Evolutionary conservation across 768 basidiomycete genomes (phyloP), one percentile per base, ranked within the genome.

Genomic region (Xerocomellus dryophilus): DNA sequence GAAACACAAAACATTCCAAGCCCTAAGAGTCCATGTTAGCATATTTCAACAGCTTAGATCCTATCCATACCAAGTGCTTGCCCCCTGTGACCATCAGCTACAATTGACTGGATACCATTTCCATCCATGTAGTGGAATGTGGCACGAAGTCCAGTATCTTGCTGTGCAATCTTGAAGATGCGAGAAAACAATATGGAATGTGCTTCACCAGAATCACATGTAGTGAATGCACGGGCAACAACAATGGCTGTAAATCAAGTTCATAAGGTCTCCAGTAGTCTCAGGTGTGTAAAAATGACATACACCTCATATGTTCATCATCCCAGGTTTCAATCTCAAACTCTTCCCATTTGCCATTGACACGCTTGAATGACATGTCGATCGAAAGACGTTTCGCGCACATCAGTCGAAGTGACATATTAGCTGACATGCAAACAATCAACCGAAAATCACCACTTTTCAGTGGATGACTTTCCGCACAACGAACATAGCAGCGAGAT

Each of bases 291-390:
- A 23, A 23, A 23, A 29, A 38, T 10, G 39, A 47, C 49, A 17
- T 17, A 56, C 54, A 51, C 5, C 4, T 4, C 40, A 42, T 42
- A 20, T 47, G 27, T 2, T 32, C 2, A 34, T 34, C 20, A 6
- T 47, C 41, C 55, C 55, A 56, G 0, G 39, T 25, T 21, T 56
- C 35, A 31, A 56, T 41, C 7, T 56, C 45, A 7, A 56, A 56
- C 9, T 47, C 50, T 17, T 51, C 3, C 45, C 46, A 56, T 25
- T 53, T 34, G 29, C 23, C 34, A 9, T 2, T n/a, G n/a, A n/a
- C n/a, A n/a, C n/a, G n/a, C n/a, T 56, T 56, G 41, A 51, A 51
- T 21, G 35, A 56, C 32, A 32, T 56, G 7, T 51, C 36, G 15
- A 56, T 56, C 2, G 29, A 56, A 0, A 56, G 9, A 0, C 14